phyloP scores from a whole-genome alignment of 345 rosid species.

The Populus alba region DNA sequence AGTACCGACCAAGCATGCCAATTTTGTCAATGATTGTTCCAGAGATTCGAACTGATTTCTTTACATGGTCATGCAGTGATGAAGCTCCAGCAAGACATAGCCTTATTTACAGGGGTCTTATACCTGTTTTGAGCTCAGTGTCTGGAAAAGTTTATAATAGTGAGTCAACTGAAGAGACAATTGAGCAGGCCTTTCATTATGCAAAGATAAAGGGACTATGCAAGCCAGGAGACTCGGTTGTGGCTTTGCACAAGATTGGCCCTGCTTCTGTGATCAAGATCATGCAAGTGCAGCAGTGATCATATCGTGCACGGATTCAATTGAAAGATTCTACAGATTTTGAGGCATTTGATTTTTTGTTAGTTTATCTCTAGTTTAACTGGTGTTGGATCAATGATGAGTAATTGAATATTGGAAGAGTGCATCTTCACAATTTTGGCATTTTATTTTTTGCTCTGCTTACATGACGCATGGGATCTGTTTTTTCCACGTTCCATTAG shows the following conservation, averaged over 20 bases:
- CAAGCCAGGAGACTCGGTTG: slow-evolving; percentile 35
- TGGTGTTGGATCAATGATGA: neutral
- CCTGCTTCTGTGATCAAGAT: slow-evolving; percentile 31
- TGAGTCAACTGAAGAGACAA: slow-evolving; percentile 27
- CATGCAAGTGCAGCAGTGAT: slow-evolving; percentile 9
- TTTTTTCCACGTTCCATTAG: neutral
- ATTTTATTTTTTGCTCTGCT: neutral
- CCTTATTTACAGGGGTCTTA: slow-evolving; percentile 30
- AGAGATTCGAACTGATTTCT: slow-evolving; percentile 19
- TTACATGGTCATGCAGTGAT: slow-evolving; percentile 35
- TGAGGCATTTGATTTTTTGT: neutral
- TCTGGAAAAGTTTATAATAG: slow-evolving; percentile 12
- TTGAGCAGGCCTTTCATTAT: slow-evolving; percentile 17
- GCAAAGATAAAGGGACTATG: slow-evolving; percentile 31
- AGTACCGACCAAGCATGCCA: slow-evolving; percentile 33
- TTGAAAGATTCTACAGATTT: neutral
- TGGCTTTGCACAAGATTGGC: slow-evolving; percentile 33
- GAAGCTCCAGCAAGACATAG: slow-evolving; percentile 40
- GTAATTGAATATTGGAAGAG: neutral
- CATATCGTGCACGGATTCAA: neutral
- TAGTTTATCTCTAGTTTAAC: neutral
- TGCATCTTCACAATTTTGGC: neutral
- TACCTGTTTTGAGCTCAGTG: slow-evolving; percentile 27
- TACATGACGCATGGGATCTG: neutral
- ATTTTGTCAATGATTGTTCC: slow-evolving; percentile 38